phyloP scores from a whole-genome alignment of 352 stramenopile genomes.

The Aphanomyces astaci region DNA sequence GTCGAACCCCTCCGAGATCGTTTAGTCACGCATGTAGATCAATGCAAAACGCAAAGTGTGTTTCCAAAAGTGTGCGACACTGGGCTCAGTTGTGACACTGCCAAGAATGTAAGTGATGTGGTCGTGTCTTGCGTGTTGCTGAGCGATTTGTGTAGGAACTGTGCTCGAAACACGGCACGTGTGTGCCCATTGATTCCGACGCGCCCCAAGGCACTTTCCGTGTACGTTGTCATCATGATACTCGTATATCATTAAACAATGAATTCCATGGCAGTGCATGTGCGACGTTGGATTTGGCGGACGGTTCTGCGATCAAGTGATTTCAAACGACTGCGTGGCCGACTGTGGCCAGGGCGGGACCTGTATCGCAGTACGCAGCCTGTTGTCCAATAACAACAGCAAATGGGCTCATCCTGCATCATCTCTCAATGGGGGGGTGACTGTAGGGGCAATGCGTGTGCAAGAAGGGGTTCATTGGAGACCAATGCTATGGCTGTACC shows the following conservation, averaged over 20 bases:
- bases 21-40: neutral
- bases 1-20: neutral
- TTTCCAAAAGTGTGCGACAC: neutral
- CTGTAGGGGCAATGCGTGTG: conserved; percentile 3
- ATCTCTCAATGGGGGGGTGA: too few species aligned
- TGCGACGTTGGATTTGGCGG: conserved; percentile 16
- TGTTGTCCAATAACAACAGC: too few species aligned
- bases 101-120: neutral
- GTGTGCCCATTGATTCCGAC: neutral
- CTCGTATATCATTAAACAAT: neutral
- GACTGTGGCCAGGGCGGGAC: conserved; percentile 7
- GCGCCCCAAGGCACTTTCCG: neutral
- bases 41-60: neutral
- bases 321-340: conserved; percentile 13
- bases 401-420: too few species aligned
- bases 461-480: conserved; percentile 1
- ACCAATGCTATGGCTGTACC: conserved; percentile 9
- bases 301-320: conserved; percentile 14
- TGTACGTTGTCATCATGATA: neutral
- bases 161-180: neutral
- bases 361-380: too few species aligned
- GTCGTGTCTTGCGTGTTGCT: neutral
- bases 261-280: neutral
- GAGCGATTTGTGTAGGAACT: neutral
- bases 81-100: neutral